These are phyloP conservation scores for Dothistroma pini DNA, from an alignment of 2,329 filamentous ascomycete genomes.

Conservation along the genomic window DNA sequence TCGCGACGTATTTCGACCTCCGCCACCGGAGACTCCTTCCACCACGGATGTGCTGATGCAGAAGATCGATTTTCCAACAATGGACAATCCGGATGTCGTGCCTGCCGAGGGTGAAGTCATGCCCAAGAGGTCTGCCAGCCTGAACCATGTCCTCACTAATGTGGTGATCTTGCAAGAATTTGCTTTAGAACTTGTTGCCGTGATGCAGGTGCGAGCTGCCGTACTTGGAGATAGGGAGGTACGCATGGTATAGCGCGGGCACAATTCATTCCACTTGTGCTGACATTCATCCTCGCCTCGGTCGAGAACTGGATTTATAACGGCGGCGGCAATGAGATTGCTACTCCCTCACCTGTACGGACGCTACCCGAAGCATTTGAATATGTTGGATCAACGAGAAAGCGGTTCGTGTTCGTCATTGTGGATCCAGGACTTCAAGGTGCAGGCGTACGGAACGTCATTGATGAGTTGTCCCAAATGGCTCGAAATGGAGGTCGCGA, in stretches of 20 bases:
- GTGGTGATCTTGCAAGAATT: constrained; percentile 51
- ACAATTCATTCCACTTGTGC: constrained; percentile 47
- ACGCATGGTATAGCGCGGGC: constrained; percentile 4
- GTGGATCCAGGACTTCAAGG: constrained; percentile 66
- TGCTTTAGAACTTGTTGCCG: constrained; percentile 46
- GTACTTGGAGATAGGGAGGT: constrained; percentile 45
- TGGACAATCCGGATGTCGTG: background rate
- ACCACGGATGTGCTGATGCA: constrained; percentile 36
- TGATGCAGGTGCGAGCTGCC: constrained; percentile 48
- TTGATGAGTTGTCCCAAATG: constrained; percentile 57
- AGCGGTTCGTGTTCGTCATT: constrained; percentile 71
- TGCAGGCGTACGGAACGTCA: constrained; percentile 69
- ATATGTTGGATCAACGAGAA: constrained; percentile 53
- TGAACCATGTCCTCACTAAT: constrained; percentile 50
- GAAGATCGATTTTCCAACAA: constrained; percentile 24
- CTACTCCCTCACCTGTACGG: constrained; percentile 56
- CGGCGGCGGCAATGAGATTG: constrained; percentile 70
- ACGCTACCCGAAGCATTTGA: constrained; percentile 61
- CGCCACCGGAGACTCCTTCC: constrained; percentile 35
- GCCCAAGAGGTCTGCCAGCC: constrained; percentile 39
- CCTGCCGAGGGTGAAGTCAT: constrained; percentile 16
- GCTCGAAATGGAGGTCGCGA: constrained; percentile 54
- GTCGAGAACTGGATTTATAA: constrained; percentile 77
- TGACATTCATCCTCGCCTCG: constrained; percentile 42
- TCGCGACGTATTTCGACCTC: constrained; percentile 30